Conservation (phyloP, 2,329 filamentous ascomycete genomes). For the Colletotrichum sp. region DNA sequence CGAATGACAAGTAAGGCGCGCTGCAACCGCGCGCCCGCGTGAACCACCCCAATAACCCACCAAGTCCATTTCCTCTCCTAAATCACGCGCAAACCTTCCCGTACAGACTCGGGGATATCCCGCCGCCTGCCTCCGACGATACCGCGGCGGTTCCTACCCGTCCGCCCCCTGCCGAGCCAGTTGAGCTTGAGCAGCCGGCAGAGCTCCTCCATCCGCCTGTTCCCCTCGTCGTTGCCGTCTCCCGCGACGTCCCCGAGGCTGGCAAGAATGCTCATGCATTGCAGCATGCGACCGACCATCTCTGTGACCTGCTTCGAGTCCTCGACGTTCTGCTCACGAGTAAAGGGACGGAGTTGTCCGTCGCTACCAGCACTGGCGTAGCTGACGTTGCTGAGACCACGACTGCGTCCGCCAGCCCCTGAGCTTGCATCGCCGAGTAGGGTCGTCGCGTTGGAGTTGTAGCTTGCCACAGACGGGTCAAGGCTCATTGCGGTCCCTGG, state of each 20-base stretch:
- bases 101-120: conserved; percentile 32
- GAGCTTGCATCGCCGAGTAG: conserved; percentile 72
- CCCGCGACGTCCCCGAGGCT: conserved; percentile 53
- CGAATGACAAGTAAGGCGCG: background rate
- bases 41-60: background rate
- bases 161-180: conserved; percentile 90
- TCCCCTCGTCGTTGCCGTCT: conserved; percentile 71
- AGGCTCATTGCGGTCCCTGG: conserved; percentile 78
- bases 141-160: conserved; percentile 85
- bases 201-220: conserved; percentile 81
- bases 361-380: conserved; percentile 60
- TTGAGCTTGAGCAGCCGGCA: conserved; percentile 92
- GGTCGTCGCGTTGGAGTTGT: conserved; percentile 80
- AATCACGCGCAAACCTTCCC: conserved; percentile 43
- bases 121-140: conserved; percentile 75
- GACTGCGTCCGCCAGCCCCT: conserved; percentile 66
- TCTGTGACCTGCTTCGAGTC: conserved; percentile 86
- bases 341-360: conserved; percentile 55
- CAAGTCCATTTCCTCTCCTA: conserved; percentile 12
- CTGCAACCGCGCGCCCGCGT: background rate
- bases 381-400: conserved; percentile 86
- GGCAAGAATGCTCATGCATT: conserved; percentile 91
- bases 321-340: conserved; percentile 65
- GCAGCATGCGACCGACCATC: conserved; percentile 92
- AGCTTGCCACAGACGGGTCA: conserved; percentile 77